Evolutionary conservation across 352 stramenopile species (phyloP).

Genomic region (Pythium folliculosum): DNA sequence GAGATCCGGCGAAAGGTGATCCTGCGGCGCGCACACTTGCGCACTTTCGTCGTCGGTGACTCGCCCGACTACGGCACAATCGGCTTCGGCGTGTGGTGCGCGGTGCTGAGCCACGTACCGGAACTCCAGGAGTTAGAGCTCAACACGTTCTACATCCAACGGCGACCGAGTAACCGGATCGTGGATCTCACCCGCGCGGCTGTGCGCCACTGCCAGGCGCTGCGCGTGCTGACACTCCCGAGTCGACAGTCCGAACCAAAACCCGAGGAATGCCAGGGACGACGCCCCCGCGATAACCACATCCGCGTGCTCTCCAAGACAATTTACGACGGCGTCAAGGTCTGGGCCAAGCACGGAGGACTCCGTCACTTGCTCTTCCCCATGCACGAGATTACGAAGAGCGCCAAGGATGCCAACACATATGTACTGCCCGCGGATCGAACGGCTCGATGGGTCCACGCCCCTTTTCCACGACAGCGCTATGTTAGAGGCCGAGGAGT

Average conservation of each 20-base stretch:
- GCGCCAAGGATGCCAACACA: background rate
- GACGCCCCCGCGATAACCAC: background rate
- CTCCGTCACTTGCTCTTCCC: background rate
- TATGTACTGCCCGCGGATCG: conserved; percentile 1
- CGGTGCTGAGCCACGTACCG: conserved; percentile 8
- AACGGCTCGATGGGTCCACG: background rate
- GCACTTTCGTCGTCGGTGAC: background rate
- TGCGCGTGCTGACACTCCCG: background rate
- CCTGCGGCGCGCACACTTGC: background rate
- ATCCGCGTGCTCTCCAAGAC: background rate
- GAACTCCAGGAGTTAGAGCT: background rate
- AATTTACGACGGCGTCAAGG: background rate
- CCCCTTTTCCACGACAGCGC: background rate
- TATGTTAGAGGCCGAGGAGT: background rate
- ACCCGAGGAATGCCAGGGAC: background rate
- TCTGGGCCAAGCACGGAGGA: background rate
- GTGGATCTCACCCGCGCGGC: background rate
- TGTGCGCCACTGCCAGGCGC: background rate
- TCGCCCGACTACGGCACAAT: background rate
- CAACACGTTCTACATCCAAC: background rate
- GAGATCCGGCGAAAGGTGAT: background rate
- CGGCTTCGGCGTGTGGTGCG: background rate
- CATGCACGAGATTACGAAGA: background rate
- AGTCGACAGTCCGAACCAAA: background rate
- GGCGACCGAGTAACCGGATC: background rate